Evolutionary conservation across 2,329 filamentous ascomycete genomes (phyloP).

Genomic region (Escovopsis sp.): DNA sequence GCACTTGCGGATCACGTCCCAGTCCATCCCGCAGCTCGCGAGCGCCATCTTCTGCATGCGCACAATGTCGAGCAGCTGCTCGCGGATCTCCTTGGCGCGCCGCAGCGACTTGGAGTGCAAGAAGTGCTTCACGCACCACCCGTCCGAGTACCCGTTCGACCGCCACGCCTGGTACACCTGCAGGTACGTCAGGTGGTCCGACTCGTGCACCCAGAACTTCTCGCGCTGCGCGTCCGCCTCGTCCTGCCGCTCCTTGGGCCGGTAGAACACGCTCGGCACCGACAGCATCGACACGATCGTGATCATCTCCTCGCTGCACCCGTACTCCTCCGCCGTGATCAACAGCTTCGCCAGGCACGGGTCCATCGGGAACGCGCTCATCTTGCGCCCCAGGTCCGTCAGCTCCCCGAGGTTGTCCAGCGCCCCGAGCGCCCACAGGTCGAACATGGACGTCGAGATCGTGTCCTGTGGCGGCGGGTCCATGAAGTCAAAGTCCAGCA

Average conservation of each 20-base stretch:
- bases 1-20: slow-evolving; percentile 89
- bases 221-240: slow-evolving; percentile 91
- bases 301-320: slow-evolving; percentile 93
- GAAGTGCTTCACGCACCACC: slow-evolving; percentile 89
- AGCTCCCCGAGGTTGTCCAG: slow-evolving; percentile 88
- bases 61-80: slow-evolving; percentile 91
- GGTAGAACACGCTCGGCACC: slow-evolving; percentile 91
- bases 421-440: slow-evolving; percentile 90
- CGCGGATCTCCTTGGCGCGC: slow-evolving; percentile 82
- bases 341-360: slow-evolving; percentile 88
- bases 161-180: slow-evolving; percentile 96
- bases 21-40: slow-evolving; percentile 84
- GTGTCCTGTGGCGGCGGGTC: slow-evolving; percentile 96
- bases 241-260: slow-evolving; percentile 90
- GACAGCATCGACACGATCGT: slow-evolving; percentile 98
- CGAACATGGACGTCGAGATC: slow-evolving; percentile 92
- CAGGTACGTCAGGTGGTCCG: slow-evolving; percentile 86
- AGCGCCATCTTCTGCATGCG: slow-evolving; percentile 82
- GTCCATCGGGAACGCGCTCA: slow-evolving; percentile 98
- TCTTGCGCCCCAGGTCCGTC: slow-evolving; percentile 72
- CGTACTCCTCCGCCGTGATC: slow-evolving; percentile 80
- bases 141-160: slow-evolving; percentile 74
- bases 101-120: slow-evolving; percentile 88
- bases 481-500: slow-evolving; percentile 98
- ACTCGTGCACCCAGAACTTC: slow-evolving; percentile 97